Evolutionary conservation across 441 rosid genomes (phyloP), one percentile per base, ranked within the genome.

Genomic region (Raphanus hybrid): DNA sequence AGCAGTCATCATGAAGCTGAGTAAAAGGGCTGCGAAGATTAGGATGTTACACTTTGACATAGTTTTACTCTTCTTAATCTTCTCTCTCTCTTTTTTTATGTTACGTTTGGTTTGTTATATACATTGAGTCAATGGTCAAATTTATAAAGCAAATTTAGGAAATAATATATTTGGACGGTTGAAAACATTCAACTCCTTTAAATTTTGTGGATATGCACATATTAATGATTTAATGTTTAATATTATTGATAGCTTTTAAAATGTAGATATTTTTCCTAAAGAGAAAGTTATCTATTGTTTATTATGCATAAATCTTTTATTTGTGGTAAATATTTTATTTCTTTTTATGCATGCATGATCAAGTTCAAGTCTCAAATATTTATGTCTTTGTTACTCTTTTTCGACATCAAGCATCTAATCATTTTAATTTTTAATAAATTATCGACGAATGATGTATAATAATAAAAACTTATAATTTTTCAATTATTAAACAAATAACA

Each of bases 1-100:
- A 73, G 78, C 20, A 12, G 68, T 0, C 68, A 73, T 69, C 70
- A 78, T 67, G 64, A 78, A 67, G 66, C 64, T 62, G 39, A 78
- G 70, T 43, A 68, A 55, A 73, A 73, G 14, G n/a, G 67, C 34
- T 26, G 71, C 60, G 20, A 62, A 29, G 67, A 62, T 41, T n/a
- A 67, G 7, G 7, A 63, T 60, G 27, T 68, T 60, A 26, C 10
- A 52, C 73, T 48, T 72, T 67, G 81, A 59, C 77, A 71, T 61
- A 6, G 54, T 15, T 71, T 61, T 61, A 6, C 14, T 59, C 29
- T 69, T 69, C 20, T 27, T 50, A 9, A 50, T 68, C 5, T 10
- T 68, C 15, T 67, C 26, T 60, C 39, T 12, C 64, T 68, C 62
- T 54, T 59, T 7, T 10, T 6, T 15, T 14, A 5, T 35, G 20